These are phyloP conservation scores for Kandelia obovata DNA, from an alignment of 345 rosid species.

Conservation along the genomic window DNA sequence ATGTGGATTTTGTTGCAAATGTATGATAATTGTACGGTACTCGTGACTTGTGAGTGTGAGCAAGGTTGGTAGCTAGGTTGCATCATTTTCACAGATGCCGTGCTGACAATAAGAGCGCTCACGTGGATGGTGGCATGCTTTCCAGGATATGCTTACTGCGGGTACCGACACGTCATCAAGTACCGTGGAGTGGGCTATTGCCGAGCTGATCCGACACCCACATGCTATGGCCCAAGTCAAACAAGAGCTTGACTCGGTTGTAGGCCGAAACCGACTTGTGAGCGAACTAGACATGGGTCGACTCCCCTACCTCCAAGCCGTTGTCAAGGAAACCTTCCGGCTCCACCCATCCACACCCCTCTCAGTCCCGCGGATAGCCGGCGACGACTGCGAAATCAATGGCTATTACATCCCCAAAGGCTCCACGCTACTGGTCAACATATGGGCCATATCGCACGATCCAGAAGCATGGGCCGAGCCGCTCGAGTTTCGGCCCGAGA, in stretches of 20 bases:
- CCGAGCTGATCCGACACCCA: conserved; percentile 81
- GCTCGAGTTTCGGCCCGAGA: conserved; percentile 19
- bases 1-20: no score
- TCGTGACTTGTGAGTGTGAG: no score
- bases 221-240: conserved; percentile 39
- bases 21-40: no score
- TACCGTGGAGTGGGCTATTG: conserved; percentile 88
- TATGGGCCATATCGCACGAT: conserved; percentile 30
- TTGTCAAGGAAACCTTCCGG: conserved; percentile 27
- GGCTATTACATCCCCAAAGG: conserved; percentile 27
- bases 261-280: conserved; percentile 15
- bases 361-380: conserved; percentile 23
- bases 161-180: conserved; percentile 95
- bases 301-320: conserved; percentile 27
- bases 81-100: no score
- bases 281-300: conserved; percentile 15
- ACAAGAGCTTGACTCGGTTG: conserved; percentile 47
- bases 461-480: conserved; percentile 24
- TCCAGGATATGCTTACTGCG: conserved; percentile 82
- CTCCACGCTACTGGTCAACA: conserved; percentile 22
- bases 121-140: background rate
- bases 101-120: no score
- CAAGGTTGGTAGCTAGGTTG: no score
- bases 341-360: conserved; percentile 30
- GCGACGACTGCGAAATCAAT: conserved; percentile 12